phyloP scores from a whole-genome alignment of 352 stramenopile species.

The Peronosclerospora sorghi region DNA sequence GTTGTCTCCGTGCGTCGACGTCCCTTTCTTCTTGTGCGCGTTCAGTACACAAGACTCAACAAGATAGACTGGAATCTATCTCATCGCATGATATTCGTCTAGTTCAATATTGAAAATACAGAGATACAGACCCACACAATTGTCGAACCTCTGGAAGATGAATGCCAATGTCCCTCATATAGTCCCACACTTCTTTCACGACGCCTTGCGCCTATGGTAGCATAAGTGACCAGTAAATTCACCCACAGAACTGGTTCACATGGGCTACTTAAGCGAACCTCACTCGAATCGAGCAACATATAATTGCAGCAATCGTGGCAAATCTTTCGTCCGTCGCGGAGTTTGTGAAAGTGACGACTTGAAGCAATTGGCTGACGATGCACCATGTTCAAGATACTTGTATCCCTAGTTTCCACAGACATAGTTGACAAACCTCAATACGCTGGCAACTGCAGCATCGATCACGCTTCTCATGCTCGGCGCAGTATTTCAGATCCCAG shows the following conservation, averaged over 20 bases:
- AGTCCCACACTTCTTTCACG: constrained; percentile 61
- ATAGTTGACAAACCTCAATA: constrained; percentile 31
- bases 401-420: neutral
- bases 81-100: neutral
- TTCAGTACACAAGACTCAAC: constrained; percentile 49
- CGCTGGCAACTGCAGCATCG: constrained; percentile 65
- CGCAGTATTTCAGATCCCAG: constrained; percentile 52
- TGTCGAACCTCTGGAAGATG: constrained; percentile 33
- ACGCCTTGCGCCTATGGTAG: constrained; percentile 17
- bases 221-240: neutral
- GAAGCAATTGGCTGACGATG: constrained; percentile 10
- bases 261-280: constrained; percentile 10
- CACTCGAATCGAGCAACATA: constrained; percentile 46
- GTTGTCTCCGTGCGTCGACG: constrained; percentile 21
- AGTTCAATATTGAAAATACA: too few species aligned
- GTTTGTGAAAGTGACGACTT: constrained; percentile 36
- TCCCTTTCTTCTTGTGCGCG: constrained; percentile 24
- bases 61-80: constrained; percentile 52
- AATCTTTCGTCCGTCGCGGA: constrained; percentile 54
- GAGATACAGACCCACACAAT: too few species aligned
- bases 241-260: neutral
- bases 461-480: constrained; percentile 44
- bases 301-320: constrained; percentile 52
- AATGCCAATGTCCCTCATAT: constrained; percentile 59
- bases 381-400: neutral